phyloP scores from a whole-genome alignment of 2,329 filamentous ascomycete genomes.

The Ophiostoma sp. region DNA sequence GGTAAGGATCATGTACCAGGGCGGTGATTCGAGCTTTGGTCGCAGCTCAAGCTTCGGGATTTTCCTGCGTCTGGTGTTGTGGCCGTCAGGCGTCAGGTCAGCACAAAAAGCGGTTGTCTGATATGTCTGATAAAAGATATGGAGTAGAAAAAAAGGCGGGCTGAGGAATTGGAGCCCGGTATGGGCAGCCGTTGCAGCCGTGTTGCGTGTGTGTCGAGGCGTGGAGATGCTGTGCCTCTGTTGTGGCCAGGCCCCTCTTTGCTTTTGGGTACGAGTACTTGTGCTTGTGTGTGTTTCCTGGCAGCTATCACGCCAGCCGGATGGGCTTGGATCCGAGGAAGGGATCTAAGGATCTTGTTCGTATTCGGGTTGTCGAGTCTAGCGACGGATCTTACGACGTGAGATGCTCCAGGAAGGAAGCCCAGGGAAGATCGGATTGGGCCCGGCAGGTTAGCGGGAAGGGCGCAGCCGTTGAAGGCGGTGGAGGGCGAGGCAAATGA shows the following conservation, averaged over 20 bases:
- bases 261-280: not conserved
- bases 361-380: constrained; percentile 11
- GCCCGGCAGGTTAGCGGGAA: not conserved
- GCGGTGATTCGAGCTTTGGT: not conserved
- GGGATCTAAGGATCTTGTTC: constrained; percentile 13
- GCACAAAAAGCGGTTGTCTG: constrained; percentile 9
- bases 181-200: not conserved
- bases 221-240: not conserved
- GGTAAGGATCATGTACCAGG: constrained; percentile 3
- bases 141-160: constrained; percentile 15
- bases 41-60: constrained; percentile 4
- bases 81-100: constrained; percentile 5
- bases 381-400: not conserved
- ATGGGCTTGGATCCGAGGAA: constrained; percentile 18
- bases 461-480: constrained; percentile 13
- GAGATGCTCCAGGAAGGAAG: not conserved
- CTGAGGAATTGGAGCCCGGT: not conserved
- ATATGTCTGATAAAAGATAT: constrained; percentile 16
- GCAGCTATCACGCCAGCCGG: constrained; percentile 21
- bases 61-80: not conserved
- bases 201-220: not conserved
- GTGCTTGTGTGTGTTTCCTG: not conserved
- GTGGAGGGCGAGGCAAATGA: not conserved
- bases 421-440: too few species aligned
- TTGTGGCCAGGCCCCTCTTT: not conserved